A percentile compares a stretch with the other conserved stretches of the same genome.
These are phyloP conservation scores for Tulasnella sp. DNA, from an alignment of 768 basidiomycete species.

Conservation along the genomic window DNA sequence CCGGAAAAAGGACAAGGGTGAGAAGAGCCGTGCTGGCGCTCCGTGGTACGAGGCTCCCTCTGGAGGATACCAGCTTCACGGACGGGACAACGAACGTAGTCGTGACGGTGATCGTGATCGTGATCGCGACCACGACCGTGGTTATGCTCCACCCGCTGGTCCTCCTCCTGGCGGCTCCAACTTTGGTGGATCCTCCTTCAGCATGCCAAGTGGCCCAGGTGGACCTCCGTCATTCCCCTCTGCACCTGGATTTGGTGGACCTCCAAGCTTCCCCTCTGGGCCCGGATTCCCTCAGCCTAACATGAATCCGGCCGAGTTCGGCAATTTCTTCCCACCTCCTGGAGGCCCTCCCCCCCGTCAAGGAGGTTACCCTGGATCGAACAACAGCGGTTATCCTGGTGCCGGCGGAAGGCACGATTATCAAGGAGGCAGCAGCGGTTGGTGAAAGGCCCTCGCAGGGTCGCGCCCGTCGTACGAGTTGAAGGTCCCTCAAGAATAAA, in stretches of 20 bases:
- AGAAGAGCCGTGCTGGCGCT: conserved; percentile 12
- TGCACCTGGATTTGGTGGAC: neutral
- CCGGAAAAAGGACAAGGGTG: conserved; percentile 23
- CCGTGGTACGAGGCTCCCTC: conserved; percentile 15
- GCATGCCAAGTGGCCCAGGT: conserved; percentile 6
- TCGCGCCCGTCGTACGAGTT: neutral
- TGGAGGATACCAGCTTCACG: conserved; percentile 15
- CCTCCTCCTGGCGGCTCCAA: conserved; percentile 17
- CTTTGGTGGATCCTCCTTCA: conserved; percentile 10
- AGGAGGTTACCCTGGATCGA: neutral
- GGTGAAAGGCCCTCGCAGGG: neutral
- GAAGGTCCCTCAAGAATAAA: neutral
- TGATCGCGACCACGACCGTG: neutral
- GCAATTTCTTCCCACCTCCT: neutral
- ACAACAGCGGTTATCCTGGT: neutral
- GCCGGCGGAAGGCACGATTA: neutral
- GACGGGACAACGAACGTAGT: neutral
- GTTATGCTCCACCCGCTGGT: conserved; percentile 11
- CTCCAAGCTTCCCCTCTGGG: conserved; percentile 11
- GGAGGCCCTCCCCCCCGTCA: neutral
- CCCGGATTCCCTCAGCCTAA: neutral
- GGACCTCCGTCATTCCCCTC: conserved; percentile 10
- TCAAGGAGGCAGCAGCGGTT: conserved; percentile 20
- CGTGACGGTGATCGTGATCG: neutral
- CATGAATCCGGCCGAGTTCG: conserved; percentile 10